These are phyloP conservation scores for Kwoniella pini DNA, from an alignment of 768 basidiomycete genomes.

Conservation along the genomic window DNA sequence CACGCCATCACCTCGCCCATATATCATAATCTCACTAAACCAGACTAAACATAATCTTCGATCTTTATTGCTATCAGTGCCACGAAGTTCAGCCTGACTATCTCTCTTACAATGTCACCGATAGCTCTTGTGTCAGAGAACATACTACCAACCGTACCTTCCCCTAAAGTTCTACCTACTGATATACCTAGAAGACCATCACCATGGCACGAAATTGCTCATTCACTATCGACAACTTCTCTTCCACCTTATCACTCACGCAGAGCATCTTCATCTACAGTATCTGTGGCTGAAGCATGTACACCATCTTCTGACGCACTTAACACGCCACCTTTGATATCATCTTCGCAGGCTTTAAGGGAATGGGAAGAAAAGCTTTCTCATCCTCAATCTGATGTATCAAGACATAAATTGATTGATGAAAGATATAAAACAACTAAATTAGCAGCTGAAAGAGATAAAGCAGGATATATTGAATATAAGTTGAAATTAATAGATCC, in stretches of 20 bases:
- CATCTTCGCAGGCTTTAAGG: constrained; percentile 24
- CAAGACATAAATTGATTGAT: constrained; percentile 31
- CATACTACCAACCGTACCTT: background rate
- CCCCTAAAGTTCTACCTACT: constrained; percentile 3
- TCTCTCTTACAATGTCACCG: background rate
- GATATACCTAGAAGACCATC: constrained; percentile 39
- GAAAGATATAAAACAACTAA: constrained; percentile 20
- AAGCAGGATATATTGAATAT: constrained; percentile 85
- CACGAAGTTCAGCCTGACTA: background rate
- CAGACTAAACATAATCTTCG: too few relatives aligned
- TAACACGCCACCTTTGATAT: constrained; percentile 10
- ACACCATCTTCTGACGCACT: background rate
- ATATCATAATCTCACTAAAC: background rate
- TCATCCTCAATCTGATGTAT: constrained; percentile 17
- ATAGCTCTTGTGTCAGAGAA: constrained; percentile 1
- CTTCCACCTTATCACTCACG: constrained; percentile 17
- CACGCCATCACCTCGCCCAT: background rate
- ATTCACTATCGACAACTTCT: constrained; percentile 38
- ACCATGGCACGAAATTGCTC: constrained; percentile 47
- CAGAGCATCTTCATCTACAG: constrained; percentile 12
- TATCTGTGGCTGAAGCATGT: background rate
- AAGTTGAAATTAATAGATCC: constrained; percentile 86
- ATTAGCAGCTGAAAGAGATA: constrained; percentile 49
- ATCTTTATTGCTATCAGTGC: too few relatives aligned
- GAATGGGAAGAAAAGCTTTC: constrained; percentile 37